phyloP scores from a whole-genome alignment of 2,329 filamentous ascomycete genomes.

The Trichoderma sp. region DNA sequence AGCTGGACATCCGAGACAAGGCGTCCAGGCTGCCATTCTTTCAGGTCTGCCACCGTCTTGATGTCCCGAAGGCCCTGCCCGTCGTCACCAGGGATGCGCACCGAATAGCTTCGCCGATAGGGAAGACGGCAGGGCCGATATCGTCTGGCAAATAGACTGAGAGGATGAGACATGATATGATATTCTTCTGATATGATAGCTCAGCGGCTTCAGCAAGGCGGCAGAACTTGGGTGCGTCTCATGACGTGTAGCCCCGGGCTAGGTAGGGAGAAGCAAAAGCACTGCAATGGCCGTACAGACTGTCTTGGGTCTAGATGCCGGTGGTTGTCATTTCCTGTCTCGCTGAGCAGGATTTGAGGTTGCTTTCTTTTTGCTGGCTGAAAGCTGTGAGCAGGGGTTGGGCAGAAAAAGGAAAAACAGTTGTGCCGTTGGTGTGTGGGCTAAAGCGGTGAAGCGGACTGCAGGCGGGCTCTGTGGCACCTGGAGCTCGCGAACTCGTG shows the following conservation, averaged over 20 bases:
- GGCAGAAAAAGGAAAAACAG: conserved; percentile 23
- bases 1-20: conserved; percentile 57
- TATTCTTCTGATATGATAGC: not conserved
- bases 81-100: conserved; percentile 28
- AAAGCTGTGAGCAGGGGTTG: conserved; percentile 12
- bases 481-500: conserved; percentile 1
- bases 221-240: conserved; percentile 4
- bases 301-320: conserved; percentile 2
- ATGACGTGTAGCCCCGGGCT: conserved; percentile 2
- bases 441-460: conserved; percentile 17
- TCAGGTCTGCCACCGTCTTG: conserved; percentile 55
- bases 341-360: not conserved
- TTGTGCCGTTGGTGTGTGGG: conserved; percentile 16
- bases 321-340: not conserved
- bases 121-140: not conserved
- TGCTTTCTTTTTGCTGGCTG: not conserved
- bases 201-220: conserved; percentile 1
- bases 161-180: conserved; percentile 14
- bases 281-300: not conserved
- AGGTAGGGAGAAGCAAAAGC: conserved; percentile 1
- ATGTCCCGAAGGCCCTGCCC: conserved; percentile 35
- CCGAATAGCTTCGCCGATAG: conserved; percentile 37
- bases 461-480: not conserved
- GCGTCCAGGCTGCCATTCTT: conserved; percentile 49
- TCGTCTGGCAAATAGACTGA: conserved; percentile 15